phyloP scores from a whole-genome alignment of 2,329 filamentous ascomycete genomes.

The Pseudogymnoascus sp. region DNA sequence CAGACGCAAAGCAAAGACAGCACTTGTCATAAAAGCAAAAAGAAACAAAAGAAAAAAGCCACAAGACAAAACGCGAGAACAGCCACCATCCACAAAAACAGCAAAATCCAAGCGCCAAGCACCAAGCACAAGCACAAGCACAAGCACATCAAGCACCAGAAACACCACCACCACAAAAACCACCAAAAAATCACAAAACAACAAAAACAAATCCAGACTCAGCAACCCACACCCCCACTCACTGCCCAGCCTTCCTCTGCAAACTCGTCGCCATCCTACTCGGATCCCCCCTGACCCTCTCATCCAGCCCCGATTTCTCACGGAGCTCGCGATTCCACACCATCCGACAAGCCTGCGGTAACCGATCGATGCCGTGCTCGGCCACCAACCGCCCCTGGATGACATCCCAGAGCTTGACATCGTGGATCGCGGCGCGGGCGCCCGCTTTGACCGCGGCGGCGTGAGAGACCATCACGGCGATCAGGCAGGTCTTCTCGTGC shows the following conservation, averaged over 20 bases:
- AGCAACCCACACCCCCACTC: neutral
- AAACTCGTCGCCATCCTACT: neutral
- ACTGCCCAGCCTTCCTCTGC: neutral
- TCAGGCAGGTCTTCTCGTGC: neutral
- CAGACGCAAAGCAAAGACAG: neutral
- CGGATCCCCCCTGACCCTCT: neutral
- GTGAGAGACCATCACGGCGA: neutral
- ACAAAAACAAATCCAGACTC: neutral
- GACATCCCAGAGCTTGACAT: neutral
- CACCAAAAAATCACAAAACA: neutral
- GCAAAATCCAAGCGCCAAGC: neutral
- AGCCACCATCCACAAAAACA: neutral
- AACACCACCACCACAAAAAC: neutral
- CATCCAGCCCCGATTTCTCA: neutral
- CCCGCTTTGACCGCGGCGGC: no score
- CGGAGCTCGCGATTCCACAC: neutral
- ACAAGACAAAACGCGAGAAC: neutral
- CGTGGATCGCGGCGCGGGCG: neutral
- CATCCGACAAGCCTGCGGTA: neutral
- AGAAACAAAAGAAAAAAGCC: neutral
- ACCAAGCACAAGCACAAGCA: neutral
- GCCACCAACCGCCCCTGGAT: neutral
- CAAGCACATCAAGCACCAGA: neutral
- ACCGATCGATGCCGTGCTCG: neutral
- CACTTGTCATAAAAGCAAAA: constrained; percentile 2